These are phyloP conservation scores for Plasmodium sp. DNA, from an alignment of 169 alveolate species.

Conservation along the genomic window DNA sequence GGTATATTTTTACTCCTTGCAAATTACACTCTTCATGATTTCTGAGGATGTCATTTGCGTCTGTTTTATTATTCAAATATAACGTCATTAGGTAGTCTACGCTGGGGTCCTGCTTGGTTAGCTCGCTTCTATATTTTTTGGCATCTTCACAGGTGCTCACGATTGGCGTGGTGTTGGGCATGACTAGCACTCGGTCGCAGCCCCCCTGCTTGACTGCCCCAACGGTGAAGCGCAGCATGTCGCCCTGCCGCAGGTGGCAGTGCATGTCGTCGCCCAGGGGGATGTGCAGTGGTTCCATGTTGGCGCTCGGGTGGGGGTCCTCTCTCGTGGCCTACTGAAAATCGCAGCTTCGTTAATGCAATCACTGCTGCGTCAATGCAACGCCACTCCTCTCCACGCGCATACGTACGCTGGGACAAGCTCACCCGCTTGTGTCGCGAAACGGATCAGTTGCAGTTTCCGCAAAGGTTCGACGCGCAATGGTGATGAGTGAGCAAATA, in stretches of 20 bases:
- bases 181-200: slow-evolving; percentile 84
- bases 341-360: no score
- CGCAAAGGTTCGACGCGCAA: not conserved
- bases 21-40: slow-evolving; percentile 77
- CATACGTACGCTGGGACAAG: not conserved
- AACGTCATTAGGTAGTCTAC: slow-evolving; percentile 84
- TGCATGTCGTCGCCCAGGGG: slow-evolving; percentile 84
- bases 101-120: slow-evolving; percentile 52
- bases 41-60: slow-evolving; percentile 75
- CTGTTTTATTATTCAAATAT: slow-evolving; percentile 76
- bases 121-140: slow-evolving; percentile 71
- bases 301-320: not conserved
- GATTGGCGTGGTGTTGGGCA: slow-evolving; percentile 85
- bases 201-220: slow-evolving; percentile 34
- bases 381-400: not conserved
- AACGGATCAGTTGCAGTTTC: not conserved
- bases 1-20: slow-evolving; percentile 86
- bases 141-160: slow-evolving; percentile 83
- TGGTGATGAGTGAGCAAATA: not conserved
- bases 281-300: not conserved
- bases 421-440: not conserved
- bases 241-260: slow-evolving; percentile 85
- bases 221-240: slow-evolving; percentile 60
- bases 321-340: not conserved
- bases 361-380: not conserved